These are phyloP conservation scores for Neurospora intermedia DNA, from an alignment of 495 filamentous ascomycete genomes.

Conservation along the genomic window DNA sequence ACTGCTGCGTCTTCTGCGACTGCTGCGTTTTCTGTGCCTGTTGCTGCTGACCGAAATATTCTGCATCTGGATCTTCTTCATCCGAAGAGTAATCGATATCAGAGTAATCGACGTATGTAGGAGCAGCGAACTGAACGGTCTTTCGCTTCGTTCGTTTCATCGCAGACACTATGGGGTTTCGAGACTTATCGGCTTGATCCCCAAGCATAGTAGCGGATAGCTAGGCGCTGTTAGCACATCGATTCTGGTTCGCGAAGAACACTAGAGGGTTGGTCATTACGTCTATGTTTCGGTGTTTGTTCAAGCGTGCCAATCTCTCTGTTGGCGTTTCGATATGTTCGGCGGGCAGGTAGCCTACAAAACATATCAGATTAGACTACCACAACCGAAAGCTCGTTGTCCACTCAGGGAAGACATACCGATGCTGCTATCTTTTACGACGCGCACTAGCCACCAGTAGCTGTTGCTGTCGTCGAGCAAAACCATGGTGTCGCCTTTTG, in stretches of 20 bases:
- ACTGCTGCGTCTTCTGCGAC: slow-evolving; percentile 23
- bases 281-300: slow-evolving; percentile 98
- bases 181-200: slow-evolving; percentile 79
- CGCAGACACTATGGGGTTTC: slow-evolving; percentile 80
- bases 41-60: slow-evolving; percentile 23
- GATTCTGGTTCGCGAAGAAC: background rate
- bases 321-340: slow-evolving; percentile 99
- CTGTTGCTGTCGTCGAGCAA: slow-evolving; percentile 98
- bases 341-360: slow-evolving; percentile 80
- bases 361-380: slow-evolving; percentile 11
- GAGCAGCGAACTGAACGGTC: slow-evolving; percentile 75
- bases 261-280: slow-evolving; percentile 38
- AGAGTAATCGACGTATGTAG: slow-evolving; percentile 83
- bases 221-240: slow-evolving; percentile 32
- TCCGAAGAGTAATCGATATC: slow-evolving; percentile 83
- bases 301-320: slow-evolving; percentile 82
- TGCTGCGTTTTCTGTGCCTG: slow-evolving; percentile 27
- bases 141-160: slow-evolving; percentile 82
- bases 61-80: slow-evolving; percentile 54
- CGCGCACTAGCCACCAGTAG: slow-evolving; percentile 98
- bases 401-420: slow-evolving; percentile 42
- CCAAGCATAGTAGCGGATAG: slow-evolving; percentile 90
- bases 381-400: background rate
- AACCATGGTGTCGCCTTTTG: slow-evolving; percentile 99
- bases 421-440: slow-evolving; percentile 95